Evolutionary conservation across 805 yeast species (phyloP).

Genomic region (Suhomyces tanzawaensis): DNA sequence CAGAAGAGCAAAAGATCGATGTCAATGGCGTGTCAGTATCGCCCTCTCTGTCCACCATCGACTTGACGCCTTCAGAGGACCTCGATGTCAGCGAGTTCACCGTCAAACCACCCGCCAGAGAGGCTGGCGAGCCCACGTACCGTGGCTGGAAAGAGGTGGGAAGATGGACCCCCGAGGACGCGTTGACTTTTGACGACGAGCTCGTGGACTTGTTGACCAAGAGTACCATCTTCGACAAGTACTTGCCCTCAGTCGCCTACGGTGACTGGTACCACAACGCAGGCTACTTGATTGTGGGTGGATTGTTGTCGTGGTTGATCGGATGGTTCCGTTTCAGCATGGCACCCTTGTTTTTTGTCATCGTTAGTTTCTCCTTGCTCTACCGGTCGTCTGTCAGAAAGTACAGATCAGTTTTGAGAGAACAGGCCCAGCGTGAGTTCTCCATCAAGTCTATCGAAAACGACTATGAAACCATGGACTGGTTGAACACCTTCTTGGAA

Average conservation of each 20-base stretch:
- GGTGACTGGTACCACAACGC: slow-evolving; percentile 97
- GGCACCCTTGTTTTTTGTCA: slow-evolving; percentile 77
- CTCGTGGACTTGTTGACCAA: slow-evolving; percentile 64
- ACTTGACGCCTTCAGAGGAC: slow-evolving; percentile 37
- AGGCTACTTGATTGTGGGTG: slow-evolving; percentile 67
- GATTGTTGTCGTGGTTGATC: slow-evolving; percentile 68
- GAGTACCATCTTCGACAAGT: slow-evolving; percentile 71
- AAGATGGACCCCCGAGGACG: slow-evolving; percentile 73
- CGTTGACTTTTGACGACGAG: slow-evolving; percentile 65
- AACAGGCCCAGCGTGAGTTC: slow-evolving; percentile 81
- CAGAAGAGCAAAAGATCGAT: slow-evolving; percentile 3
- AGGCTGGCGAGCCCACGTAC: slow-evolving; percentile 61
- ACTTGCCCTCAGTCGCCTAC: slow-evolving; percentile 69
- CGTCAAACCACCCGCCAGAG: slow-evolving; percentile 44
- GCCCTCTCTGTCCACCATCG: slow-evolving; percentile 9
- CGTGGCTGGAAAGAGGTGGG: slow-evolving; percentile 96
- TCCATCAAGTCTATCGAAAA: slow-evolving; percentile 77
- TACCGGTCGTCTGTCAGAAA: slow-evolving; percentile 84
- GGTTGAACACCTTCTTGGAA: slow-evolving; percentile 86
- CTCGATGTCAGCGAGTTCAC: slow-evolving; percentile 31
- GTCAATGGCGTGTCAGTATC: slow-evolving; percentile 1
- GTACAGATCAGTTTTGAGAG: slow-evolving; percentile 71
- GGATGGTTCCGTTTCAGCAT: slow-evolving; percentile 77
- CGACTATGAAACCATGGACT: slow-evolving; percentile 92
- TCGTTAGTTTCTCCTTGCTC: slow-evolving; percentile 58